These are phyloP conservation scores for Pythium periplocum DNA, from an alignment of 352 stramenopile genomes.

Conservation along the genomic window DNA sequence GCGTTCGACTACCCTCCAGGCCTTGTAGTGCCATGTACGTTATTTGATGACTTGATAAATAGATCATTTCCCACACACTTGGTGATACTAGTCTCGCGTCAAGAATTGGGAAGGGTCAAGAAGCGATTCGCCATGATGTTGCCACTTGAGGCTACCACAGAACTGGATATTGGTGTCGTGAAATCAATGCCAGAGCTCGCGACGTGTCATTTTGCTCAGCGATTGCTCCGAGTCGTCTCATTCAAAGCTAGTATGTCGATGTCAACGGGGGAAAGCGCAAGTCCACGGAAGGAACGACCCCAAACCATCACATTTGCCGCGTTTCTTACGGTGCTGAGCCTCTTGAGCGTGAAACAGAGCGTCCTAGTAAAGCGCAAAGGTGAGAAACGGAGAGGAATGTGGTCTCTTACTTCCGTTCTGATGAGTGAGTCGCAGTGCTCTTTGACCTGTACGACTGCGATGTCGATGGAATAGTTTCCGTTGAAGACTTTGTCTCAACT, in stretches of 20 bases:
- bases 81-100: conserved; percentile 23
- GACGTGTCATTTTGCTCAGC: conserved; percentile 14
- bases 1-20: conserved; percentile 3
- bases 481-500: conserved; percentile 27
- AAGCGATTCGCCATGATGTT: conserved; percentile 32
- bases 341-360: conserved; percentile 35
- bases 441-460: conserved; percentile 40
- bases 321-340: conserved; percentile 27
- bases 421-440: conserved; percentile 17
- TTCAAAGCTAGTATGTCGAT: not conserved
- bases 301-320: conserved; percentile 10
- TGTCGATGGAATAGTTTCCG: conserved; percentile 19
- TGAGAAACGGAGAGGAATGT: not conserved
- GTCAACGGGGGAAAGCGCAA: no score
- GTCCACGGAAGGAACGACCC: no score
- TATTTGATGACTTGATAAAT: not conserved
- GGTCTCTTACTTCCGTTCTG: not conserved
- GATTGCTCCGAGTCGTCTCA: conserved; percentile 14
- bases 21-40: conserved; percentile 28
- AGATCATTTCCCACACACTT: not conserved
- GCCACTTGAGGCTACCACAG: conserved; percentile 6
- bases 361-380: conserved; percentile 28
- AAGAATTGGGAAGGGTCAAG: conserved; percentile 38
- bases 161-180: conserved; percentile 2
- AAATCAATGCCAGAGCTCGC: conserved; percentile 30